Evolutionary conservation across 768 basidiomycete species (phyloP).

Genomic region (Sarcomyxa edulis): DNA sequence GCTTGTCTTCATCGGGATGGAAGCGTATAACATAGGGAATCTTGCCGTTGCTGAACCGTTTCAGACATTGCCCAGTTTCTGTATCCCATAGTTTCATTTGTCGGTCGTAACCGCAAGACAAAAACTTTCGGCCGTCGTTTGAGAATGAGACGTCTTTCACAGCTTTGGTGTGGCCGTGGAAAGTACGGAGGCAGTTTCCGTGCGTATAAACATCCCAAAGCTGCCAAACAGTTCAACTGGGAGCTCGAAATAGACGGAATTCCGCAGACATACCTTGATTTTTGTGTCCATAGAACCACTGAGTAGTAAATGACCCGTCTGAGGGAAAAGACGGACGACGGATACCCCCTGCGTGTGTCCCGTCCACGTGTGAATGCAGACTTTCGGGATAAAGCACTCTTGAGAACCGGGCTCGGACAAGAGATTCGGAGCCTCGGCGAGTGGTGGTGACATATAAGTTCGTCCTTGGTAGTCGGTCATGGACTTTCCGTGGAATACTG

Average conservation of each 20-base stretch:
- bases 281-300: constrained; percentile 98
- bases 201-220: constrained; percentile 98
- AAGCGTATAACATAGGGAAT: constrained; percentile 94
- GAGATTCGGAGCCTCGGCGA: constrained; percentile 84
- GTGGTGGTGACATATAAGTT: constrained; percentile 94
- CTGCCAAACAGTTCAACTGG: constrained; percentile 34
- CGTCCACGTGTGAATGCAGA: constrained; percentile 96
- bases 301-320: constrained; percentile 87
- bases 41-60: constrained; percentile 97
- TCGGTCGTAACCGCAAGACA: constrained; percentile 93
- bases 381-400: constrained; percentile 92
- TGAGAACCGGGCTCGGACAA: constrained; percentile 75
- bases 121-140: constrained; percentile 84
- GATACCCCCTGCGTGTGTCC: constrained; percentile 96
- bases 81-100: constrained; percentile 99
- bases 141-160: constrained; percentile 97
- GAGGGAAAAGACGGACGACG: constrained; percentile 89
- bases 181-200: constrained; percentile 93
- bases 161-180: constrained; percentile 94
- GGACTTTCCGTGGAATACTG: constrained; percentile 95
- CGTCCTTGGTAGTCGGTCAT: constrained; percentile 97
- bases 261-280: constrained; percentile 65
- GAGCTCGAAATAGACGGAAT: not conserved
- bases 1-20: constrained; percentile 95
- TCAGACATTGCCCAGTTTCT: constrained; percentile 95